A percentile compares a stretch with the other conserved stretches of the same genome.
Evolutionary conservation across 139 green algal species (phyloP).

Genomic region (Picochlorum sp.): DNA sequence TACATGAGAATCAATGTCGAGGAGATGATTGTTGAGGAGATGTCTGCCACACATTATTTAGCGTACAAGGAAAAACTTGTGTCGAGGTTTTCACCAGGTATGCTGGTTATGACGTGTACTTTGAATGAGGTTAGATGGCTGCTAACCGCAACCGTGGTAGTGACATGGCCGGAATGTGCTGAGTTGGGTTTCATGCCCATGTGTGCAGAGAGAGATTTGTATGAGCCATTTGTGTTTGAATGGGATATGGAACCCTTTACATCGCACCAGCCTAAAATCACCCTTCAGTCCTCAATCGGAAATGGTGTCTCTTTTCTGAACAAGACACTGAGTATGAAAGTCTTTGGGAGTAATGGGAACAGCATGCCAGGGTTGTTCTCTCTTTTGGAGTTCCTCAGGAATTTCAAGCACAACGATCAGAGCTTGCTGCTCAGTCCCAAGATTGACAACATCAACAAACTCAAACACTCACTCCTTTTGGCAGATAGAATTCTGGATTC

Average conservation of each 20-base stretch:
- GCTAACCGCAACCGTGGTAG: neutral
- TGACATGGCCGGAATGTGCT: neutral
- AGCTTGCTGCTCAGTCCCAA: conserved; percentile 37
- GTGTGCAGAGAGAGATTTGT: conserved; percentile 17
- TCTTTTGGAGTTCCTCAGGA: conserved; percentile 51
- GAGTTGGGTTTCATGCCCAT: neutral
- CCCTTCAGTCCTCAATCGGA: conserved; percentile 50
- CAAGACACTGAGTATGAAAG: conserved; percentile 40
- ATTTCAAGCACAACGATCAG: conserved; percentile 37
- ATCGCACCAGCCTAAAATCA: conserved; percentile 44
- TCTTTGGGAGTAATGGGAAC: conserved; percentile 35
- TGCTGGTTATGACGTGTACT: too few relatives aligned
- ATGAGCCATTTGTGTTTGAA: conserved; percentile 43
- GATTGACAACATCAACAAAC: conserved; percentile 23
- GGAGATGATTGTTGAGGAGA: conserved; percentile 40
- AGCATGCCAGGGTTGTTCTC: conserved; percentile 26
- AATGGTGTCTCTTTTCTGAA: conserved; percentile 76
- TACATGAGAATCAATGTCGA: conserved; percentile 42
- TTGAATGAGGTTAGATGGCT: too few relatives aligned
- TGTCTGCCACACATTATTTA: conserved; percentile 52
- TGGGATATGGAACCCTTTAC: conserved; percentile 68
- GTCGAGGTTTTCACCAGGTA: neutral
- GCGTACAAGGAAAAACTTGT: conserved; percentile 60
- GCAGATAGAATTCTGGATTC: conserved; percentile 39
- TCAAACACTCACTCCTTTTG: conserved; percentile 30